Evolutionary conservation across 345 rosid genomes (phyloP), one percentile per base, ranked within the genome.

Genomic region (Salix exigua): DNA sequence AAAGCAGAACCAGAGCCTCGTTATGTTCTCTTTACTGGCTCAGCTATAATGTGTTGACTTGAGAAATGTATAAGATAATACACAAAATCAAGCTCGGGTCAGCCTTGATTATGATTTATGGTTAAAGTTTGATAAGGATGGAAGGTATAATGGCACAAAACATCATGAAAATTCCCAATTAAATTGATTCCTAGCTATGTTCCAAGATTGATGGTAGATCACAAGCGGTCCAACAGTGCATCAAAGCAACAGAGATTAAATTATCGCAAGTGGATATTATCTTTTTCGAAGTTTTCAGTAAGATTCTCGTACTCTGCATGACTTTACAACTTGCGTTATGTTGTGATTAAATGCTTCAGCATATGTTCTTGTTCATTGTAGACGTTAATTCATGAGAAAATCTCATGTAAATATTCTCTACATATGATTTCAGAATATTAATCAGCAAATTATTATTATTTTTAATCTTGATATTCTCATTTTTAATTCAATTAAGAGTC

Each of bases 291-390:
- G 79, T 48, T 66, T 73, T 73, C 66, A 13, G 33, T 16, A 25
- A 35, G 76, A 76, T 79, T 78, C 76, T 28, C 9, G 25, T 1
- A 1, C 23, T 51, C 18, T 31, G 2, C 18, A 73, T 73, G 84
- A 81, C 79, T 81, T 42, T 73, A 53, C 82, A 51, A 75, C 77
- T 81, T 76, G 78, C 75, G 72, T 18, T 70, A 70, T 74, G 6
- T 7, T 70, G 68, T 46, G 38, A 35, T 33, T 19, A 66, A 53
- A 33, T 70, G 80, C 70, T 31, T 73, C 73, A 31, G 71, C 76
- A 73, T 70, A 73, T 73, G 77, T 70, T 77, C 17, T 16, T 7
- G 13, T 23, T 58, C 12, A 58, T 11, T n/a, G 62, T 1, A 4
- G 23, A 9, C 1, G 25, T 8, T 1, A 58, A 55, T 55, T 55